These are phyloP conservation scores for Paracamarosporium sp. DNA, from an alignment of 2,329 filamentous ascomycete species.

Conservation along the genomic window DNA sequence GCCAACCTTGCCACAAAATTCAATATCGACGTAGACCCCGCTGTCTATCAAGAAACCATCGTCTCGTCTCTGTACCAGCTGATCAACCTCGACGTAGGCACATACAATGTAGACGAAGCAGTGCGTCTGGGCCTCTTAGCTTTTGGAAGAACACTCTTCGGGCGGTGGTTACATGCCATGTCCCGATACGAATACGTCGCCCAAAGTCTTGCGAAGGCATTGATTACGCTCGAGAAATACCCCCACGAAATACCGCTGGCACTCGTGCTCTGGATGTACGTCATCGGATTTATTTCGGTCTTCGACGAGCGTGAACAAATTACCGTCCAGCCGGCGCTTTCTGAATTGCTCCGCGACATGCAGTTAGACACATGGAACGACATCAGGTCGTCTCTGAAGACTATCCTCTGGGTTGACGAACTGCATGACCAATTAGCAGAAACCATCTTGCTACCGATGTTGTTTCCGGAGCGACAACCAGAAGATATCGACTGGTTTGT, in stretches of 20 bases:
- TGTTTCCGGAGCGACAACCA: no score
- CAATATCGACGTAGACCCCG: background rate
- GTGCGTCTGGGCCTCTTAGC: background rate
- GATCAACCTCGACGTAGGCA: background rate
- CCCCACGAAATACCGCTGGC: background rate
- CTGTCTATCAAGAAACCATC: background rate
- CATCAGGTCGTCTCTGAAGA: background rate
- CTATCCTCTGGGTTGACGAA: background rate
- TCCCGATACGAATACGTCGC: background rate
- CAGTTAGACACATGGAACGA: background rate
- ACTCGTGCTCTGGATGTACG: background rate
- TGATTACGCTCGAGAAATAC: background rate
- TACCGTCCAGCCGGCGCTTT: background rate
- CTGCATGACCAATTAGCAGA: background rate
- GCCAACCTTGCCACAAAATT: background rate
- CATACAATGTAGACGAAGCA: background rate
- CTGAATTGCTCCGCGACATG: background rate
- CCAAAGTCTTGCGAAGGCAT: background rate
- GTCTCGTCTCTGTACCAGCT: background rate
- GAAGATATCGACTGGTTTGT: no score
- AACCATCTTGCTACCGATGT: no score
- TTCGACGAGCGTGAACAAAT: background rate
- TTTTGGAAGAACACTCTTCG: background rate
- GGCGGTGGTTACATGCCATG: background rate
- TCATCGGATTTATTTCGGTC: background rate